A percentile compares a stretch with the other conserved stretches of the same genome.
Evolutionary conservation across 2,329 filamentous ascomycete genomes (phyloP).

Genomic region (Penicillium capsulatum): DNA sequence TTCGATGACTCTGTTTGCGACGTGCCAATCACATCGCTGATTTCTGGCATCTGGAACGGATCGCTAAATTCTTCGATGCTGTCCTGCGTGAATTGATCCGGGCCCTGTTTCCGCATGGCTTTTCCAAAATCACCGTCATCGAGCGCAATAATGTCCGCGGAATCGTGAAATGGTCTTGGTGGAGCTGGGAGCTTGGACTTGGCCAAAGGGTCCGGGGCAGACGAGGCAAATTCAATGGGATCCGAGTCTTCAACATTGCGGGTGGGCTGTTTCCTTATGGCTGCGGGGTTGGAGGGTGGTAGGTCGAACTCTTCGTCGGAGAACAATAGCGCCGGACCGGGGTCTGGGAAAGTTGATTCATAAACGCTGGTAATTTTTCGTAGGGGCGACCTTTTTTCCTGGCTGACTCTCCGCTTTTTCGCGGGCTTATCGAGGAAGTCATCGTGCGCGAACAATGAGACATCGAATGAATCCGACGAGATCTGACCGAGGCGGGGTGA

Average conservation of each 20-base stretch:
- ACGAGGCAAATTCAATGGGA: conserved; percentile 44
- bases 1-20: conserved; percentile 17
- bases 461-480: conserved; percentile 28
- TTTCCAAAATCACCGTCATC: conserved; percentile 27
- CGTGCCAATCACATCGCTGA: conserved; percentile 26
- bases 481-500: conserved; percentile 14
- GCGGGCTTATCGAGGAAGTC: conserved; percentile 23
- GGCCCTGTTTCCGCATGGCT: conserved; percentile 1
- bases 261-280: conserved; percentile 3
- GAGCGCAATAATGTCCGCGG: conserved; percentile 32
- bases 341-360: background rate
- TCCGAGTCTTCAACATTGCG: conserved; percentile 33
- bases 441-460: conserved; percentile 26
- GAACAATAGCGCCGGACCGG: conserved; percentile 17
- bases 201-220: conserved; percentile 27
- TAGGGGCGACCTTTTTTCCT: conserved; percentile 14
- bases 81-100: conserved; percentile 10
- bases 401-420: conserved; percentile 31
- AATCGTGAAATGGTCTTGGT: conserved; percentile 1
- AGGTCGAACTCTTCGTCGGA: conserved; percentile 29
- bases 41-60: conserved; percentile 23
- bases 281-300: conserved; percentile 11
- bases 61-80: conserved; percentile 36
- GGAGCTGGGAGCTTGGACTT: conserved; percentile 4
- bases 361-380: conserved; percentile 3